Evolutionary conservation across 192 early-diverging fungal genomes (phyloP), one percentile per base, ranked within the genome.

Genomic region (Dispira simplex): DNA sequence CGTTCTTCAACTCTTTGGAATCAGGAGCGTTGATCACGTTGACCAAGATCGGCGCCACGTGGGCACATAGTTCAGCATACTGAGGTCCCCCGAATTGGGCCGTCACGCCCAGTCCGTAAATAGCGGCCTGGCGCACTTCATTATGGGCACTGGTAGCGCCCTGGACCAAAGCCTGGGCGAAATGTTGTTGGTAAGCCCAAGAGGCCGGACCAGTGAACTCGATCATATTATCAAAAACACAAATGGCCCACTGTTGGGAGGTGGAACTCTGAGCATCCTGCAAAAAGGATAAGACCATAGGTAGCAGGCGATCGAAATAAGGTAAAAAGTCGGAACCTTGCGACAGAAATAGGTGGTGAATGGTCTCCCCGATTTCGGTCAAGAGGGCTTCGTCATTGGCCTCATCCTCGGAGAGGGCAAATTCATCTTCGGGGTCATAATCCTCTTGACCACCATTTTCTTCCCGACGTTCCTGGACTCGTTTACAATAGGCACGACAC

Each of bases 361-460:
- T 73, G 8, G 87, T 80, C 48, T 83, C 82, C 56, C 91, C 84
- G 20, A 95, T 80, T 67, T 95, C 92, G 46, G 81, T 82, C 70
- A 74, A 70, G 44, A 99, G 66, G 62, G 91, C 79, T 66, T 84
- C 83, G 68, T 90, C 87, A 64, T 90, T 90, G 25, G 75, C 76
- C 54, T 76, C 80, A 67, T 92, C 88, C 52, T 97, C 95, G 66
- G 87, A 88, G 59, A 80, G 71, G 53, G 94, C 73, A 44, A 81
- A 79, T 66, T 97, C 93, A 66, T 97, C 97, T 65, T 94, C 92
- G 68, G 95, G 93, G 16, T 83, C 88, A 69, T 97, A 93, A 70
- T 87, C 84, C 70, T 97, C 94, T 27, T 79, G 79, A 52, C 81
- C 85, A 21, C 79, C 78, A 1, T 88, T 82, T 11, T 79, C 77